phyloP scores from a whole-genome alignment of 2,329 filamentous ascomycete species.

The Fonsecaea nubica region DNA sequence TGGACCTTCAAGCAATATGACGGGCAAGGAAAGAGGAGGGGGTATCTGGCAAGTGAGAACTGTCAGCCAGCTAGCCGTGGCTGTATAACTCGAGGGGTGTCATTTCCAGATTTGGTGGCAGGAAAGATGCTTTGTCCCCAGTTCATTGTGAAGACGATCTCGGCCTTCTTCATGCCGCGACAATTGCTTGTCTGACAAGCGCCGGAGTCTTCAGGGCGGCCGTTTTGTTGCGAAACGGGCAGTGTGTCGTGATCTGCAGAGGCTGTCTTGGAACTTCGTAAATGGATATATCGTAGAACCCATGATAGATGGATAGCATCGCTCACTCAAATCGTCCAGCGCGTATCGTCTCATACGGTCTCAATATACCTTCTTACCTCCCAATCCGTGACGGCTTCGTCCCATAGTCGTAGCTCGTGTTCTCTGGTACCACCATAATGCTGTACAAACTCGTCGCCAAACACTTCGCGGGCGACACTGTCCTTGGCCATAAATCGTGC shows the following conservation, averaged over 20 bases:
- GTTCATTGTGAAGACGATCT: not conserved
- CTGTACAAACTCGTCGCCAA: constrained; percentile 94
- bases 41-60: not conserved
- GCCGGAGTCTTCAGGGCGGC: not conserved
- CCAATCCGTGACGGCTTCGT: constrained; percentile 97
- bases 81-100: not conserved
- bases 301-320: not conserved
- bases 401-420: constrained; percentile 88
- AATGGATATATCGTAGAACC: not conserved
- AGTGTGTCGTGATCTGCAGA: not conserved
- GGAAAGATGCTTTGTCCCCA: not conserved
- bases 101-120: not conserved
- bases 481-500: constrained; percentile 75
- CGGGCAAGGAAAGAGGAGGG: not conserved
- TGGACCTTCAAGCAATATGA: not conserved
- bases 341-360: constrained; percentile 37
- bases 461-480: constrained; percentile 89
- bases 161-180: not conserved
- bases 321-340: constrained; percentile 14
- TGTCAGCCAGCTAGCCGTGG: not conserved
- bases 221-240: not conserved
- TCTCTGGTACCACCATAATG: constrained; percentile 92
- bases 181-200: not conserved
- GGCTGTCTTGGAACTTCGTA: not conserved
- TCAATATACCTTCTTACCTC: constrained; percentile 58